phyloP scores from a whole-genome alignment of 331 rosid genomes.

The Cydonia oblonga region DNA sequence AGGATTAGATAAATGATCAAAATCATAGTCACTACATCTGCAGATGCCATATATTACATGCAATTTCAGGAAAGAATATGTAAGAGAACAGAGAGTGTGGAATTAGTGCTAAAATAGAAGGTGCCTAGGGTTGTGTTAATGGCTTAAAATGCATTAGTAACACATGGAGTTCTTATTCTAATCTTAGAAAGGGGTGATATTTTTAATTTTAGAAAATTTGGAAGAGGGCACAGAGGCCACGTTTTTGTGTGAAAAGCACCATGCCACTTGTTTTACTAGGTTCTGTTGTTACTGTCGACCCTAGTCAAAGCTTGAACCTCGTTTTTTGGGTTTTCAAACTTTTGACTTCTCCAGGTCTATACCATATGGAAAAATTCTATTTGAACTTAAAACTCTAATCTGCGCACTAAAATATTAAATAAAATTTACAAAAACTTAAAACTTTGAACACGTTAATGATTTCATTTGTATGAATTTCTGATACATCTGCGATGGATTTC shows the following conservation, averaged over 20 bases:
- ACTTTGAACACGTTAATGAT: too few relatives aligned
- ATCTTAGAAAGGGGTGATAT: background rate
- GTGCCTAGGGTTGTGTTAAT: background rate
- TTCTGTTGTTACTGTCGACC: background rate
- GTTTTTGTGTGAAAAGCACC: background rate
- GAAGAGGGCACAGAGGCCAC: background rate
- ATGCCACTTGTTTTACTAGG: background rate
- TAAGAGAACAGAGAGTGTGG: background rate
- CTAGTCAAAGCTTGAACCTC: background rate
- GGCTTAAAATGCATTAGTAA: background rate
- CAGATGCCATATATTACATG: background rate
- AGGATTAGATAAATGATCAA: background rate
- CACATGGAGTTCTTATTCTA: background rate
- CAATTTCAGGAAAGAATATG: background rate
- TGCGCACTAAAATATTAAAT: too few relatives aligned
- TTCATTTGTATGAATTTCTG: too few relatives aligned
- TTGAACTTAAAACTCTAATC: too few relatives aligned
- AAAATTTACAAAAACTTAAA: too few relatives aligned
- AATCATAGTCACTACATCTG: background rate
- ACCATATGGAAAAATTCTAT: too few relatives aligned
- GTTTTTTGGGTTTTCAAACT: background rate
- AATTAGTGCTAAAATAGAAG: background rate
- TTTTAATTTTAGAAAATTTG: background rate
- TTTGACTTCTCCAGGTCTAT: background rate
- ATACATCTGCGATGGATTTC: too few relatives aligned